phyloP scores from a whole-genome alignment of 129 eudicot genomes.

The Chrysanthemum makinoi region DNA sequence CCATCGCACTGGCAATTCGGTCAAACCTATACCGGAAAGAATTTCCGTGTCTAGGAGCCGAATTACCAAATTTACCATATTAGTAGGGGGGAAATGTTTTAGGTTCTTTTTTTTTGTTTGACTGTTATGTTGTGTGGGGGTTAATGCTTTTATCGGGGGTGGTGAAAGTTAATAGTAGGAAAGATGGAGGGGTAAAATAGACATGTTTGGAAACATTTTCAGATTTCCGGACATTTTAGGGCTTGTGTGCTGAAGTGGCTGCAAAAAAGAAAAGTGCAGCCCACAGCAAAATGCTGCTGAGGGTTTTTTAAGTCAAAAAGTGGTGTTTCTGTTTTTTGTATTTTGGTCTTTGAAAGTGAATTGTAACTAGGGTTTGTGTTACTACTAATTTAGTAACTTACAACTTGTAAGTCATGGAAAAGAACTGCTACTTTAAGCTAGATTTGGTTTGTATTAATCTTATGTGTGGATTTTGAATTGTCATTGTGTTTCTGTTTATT shows the following conservation, averaged over 20 bases:
- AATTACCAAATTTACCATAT: background rate
- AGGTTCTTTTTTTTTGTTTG: background rate
- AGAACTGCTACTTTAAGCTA: conserved; percentile 11
- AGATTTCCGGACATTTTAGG: conserved; percentile 30
- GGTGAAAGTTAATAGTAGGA: conserved; percentile 26
- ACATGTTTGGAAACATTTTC: conserved; percentile 35
- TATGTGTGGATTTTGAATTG: conserved; percentile 4
- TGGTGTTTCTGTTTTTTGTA: conserved; percentile 26
- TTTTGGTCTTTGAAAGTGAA: conserved; percentile 22
- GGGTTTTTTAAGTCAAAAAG: conserved; percentile 26
- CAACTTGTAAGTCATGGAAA: conserved; percentile 31
- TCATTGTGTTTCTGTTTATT: background rate
- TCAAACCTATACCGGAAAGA: conserved; percentile 79
- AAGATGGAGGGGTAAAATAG: conserved; percentile 21
- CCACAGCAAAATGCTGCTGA: conserved; percentile 37
- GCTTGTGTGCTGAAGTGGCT: conserved; percentile 42
- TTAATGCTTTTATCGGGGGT: conserved; percentile 28
- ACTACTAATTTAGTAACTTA: conserved; percentile 21
- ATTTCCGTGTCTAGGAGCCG: conserved; percentile 56
- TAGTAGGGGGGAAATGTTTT: background rate
- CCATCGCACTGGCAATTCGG: conserved; percentile 88
- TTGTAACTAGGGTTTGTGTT: conserved; percentile 33
- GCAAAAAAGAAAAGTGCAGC: conserved; percentile 30
- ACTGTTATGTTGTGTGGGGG: conserved; percentile 8
- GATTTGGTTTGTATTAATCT: conserved; percentile 21